Evolutionary conservation across 2,329 filamentous ascomycete genomes (phyloP).

Genomic region (Diaporthe ampelina): DNA sequence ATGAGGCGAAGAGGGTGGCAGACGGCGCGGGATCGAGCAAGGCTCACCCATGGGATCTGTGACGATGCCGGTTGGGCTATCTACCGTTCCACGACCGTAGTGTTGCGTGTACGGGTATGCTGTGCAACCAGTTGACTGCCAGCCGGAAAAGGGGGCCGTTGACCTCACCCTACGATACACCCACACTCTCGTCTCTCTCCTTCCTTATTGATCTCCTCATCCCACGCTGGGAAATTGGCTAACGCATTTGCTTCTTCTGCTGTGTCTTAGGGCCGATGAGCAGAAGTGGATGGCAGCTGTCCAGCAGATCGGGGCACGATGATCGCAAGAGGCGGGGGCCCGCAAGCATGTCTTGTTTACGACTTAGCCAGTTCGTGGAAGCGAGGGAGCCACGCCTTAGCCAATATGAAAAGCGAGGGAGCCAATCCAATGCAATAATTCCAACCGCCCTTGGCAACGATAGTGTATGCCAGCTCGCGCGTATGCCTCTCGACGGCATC

Average conservation of each 20-base stretch:
- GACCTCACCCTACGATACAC: neutral
- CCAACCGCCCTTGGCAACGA: neutral
- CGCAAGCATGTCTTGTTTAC: constrained; percentile 14
- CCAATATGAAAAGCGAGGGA: neutral
- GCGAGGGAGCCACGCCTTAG: constrained; percentile 19
- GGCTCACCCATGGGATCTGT: constrained; percentile 9
- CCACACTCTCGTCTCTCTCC: constrained; percentile 16
- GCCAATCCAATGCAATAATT: constrained; percentile 12
- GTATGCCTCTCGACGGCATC: neutral
- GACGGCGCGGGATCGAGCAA: constrained; percentile 18
- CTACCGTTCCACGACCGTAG: constrained; percentile 22
- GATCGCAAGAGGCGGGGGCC: constrained; percentile 1
- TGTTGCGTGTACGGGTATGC: constrained; percentile 24
- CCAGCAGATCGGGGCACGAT: constrained; percentile 60
- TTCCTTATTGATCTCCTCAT: neutral
- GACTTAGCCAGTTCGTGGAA: constrained; percentile 16
- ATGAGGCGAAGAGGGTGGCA: constrained; percentile 14
- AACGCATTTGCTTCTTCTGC: constrained; percentile 38
- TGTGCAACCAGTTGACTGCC: constrained; percentile 30
- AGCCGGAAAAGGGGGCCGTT: constrained; percentile 5
- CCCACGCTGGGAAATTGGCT: constrained; percentile 39
- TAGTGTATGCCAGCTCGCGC: neutral
- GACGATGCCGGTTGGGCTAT: constrained; percentile 6
- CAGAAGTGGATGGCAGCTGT: constrained; percentile 89
- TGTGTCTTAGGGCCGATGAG: constrained; percentile 70